Evolutionary conservation across 805 yeast species (phyloP).

Genomic region (Blastobotrys parvus): DNA sequence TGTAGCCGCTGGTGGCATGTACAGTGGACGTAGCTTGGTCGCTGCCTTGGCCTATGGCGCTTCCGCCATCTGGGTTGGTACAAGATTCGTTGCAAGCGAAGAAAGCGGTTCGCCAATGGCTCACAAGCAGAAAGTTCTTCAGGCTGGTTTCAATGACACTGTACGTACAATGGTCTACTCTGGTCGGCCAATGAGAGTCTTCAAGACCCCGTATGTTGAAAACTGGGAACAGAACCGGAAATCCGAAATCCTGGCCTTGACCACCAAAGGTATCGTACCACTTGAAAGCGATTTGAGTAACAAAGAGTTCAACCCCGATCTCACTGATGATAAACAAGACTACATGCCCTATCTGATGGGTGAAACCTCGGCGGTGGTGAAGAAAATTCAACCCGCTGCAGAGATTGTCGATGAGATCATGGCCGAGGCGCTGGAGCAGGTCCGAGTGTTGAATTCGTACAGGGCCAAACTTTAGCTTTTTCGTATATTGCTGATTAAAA

Average conservation of each 20-base stretch:
- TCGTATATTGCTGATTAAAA: too few relatives aligned
- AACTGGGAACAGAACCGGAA: slow-evolving; percentile 21
- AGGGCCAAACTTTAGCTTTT: background rate
- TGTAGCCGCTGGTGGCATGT: slow-evolving; percentile 23
- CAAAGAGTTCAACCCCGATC: slow-evolving; percentile 8
- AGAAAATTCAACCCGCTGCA: slow-evolving; percentile 20
- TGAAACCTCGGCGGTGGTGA: slow-evolving; percentile 19
- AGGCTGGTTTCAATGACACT: slow-evolving; percentile 17
- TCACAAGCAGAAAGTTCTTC: slow-evolving; percentile 18
- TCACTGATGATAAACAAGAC: slow-evolving; percentile 14
- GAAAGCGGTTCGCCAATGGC: slow-evolving; percentile 21
- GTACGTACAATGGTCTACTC: slow-evolving; percentile 20
- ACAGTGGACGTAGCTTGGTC: slow-evolving; percentile 18
- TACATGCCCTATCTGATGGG: slow-evolving; percentile 19
- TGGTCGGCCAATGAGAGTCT: slow-evolving; percentile 22
- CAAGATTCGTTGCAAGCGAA: slow-evolving; percentile 20
- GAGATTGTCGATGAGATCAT: slow-evolving; percentile 20
- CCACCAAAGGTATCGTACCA: slow-evolving; percentile 18
- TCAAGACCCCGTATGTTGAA: slow-evolving; percentile 17
- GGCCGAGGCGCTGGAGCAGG: slow-evolving; percentile 15
- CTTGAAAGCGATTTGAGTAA: slow-evolving; percentile 18
- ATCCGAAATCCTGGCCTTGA: slow-evolving; percentile 17
- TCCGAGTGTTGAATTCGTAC: background rate
- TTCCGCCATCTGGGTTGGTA: slow-evolving; percentile 23
- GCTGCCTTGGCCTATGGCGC: slow-evolving; percentile 22